Evolutionary conservation across 805 yeast species (phyloP), one percentile per base, ranked within the genome.

Genomic region (Yamadazyma takamatsuzukensis): DNA sequence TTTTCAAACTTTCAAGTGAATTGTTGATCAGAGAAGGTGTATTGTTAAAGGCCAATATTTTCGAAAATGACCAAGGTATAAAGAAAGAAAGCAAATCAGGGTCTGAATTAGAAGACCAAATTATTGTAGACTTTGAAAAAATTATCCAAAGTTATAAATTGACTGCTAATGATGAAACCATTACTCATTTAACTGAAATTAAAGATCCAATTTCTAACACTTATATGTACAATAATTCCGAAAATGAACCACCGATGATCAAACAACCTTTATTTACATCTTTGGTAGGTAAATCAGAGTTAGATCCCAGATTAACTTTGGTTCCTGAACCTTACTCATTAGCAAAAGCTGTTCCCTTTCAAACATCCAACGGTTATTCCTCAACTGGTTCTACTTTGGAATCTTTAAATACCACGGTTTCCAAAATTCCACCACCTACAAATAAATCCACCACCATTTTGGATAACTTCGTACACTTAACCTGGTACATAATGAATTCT

Each of bases 221-320:
- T 9, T 34, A 33, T 14, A 27, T 29, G 15, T 39, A 34, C 24
- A 38, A 38, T 18, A 51, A 41, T 28, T 26, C 24, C 9, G 29
- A 35, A 15, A 48, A 45, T 17, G 44, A 47, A 16, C 51, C 47
- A 5, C 77, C 83, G 3, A 73, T 74, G 13, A 73, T 74, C 25
- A 87, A 80, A 25, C 69, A 76, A 18, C 95, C 96, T 10, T 64
- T 93, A 30, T 90, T 93, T 52, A 73, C 95, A 5, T 81, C 95
- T 0, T 59, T 81, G 22, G 70, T 75, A 21, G 70, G 74, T 18
- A 82, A 77, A 47, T 85, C 97, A 0, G 63, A 72, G 14, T 59
- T 88, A 32, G 97, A 93, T 52, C 75, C 80, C 27, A 76, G 95
- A 40, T 79, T 77, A 30, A 75, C 83, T 2, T 60, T 71, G 2